Evolutionary conservation across 441 rosid species (phyloP), one percentile per base, ranked within the genome.

Genomic region (Erodium texanum): DNA sequence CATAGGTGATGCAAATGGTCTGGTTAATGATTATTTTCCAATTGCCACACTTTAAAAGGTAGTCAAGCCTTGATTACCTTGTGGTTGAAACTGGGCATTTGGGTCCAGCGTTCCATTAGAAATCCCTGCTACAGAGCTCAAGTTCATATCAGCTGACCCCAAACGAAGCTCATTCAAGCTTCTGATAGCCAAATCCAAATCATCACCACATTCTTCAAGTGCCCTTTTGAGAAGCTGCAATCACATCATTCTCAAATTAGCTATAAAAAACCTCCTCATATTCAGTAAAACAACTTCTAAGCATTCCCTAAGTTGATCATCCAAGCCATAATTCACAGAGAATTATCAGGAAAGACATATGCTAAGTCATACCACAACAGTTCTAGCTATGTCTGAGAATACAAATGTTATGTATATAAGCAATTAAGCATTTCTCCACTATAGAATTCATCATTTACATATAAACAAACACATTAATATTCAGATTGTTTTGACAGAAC

Each of bases 151-250:
- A 19, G 77, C 77, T 54, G 89, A 86, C 73, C 86, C 97, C 68
- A 90, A 67, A 10, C 90, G 90, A 75, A 93, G 97, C 76, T 89
- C 89, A 64, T 82, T 82, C 82, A 93, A 83, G 77, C 90, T 83
- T 77, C 85, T 83, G 63, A 93, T 93, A 6, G 98, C 89, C 11
- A 83, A 87, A 86, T 93, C 92, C 77, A 93, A 62, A 80, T 93
- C 96, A 74, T 87, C 84, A 23, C 96, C 97, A 65, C 95, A 87
- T 81, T 82, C 93, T 74, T 82, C 87, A 75, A 90, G 87, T 27
- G 85, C 88, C 70, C 77, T 79, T 77, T 86, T 93, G 59, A 93
- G 82, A 77, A 89, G 73, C 98, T 93, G 77, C 0, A 8, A 59
- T 20, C 24, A 59, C 7, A 23, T 20, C 5, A 19, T 58, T 19